Evolutionary conservation across 441 rosid species (phyloP), one percentile per base, ranked within the genome.

Genomic region (Adansonia rubrostipa): DNA sequence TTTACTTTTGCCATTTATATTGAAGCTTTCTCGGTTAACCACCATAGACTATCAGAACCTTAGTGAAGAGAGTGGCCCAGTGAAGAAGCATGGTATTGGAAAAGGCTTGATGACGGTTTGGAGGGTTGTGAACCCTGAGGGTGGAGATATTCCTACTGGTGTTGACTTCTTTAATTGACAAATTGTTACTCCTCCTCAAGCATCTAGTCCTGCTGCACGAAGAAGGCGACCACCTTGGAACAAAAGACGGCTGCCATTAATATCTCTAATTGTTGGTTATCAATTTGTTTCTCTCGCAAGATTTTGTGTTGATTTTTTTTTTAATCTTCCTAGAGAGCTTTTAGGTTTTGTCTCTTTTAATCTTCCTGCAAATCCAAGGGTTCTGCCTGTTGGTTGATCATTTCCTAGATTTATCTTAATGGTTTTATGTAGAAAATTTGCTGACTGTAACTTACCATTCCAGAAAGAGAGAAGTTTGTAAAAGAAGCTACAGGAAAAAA

Each of bases 41-140:
- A 62, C 48, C 62, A 36, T 73, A 44, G 75, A 74, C 80, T 24
- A 56, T 66, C 82, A 76, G 79, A 82, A 78, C 70, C 48, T 71
- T 75, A 68, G 48, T 73, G 53, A 73, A 66, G 71, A 79, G 66
- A 82, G 76, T 76, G 81, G 77, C 81, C 83, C 87, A 20, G 80
- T 65, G 73, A 88, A 42, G 85, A 94, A 88, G 79, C 97, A 96
- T 88, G 99, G 98, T 81, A 88, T 93, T 17, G 99, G 99, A 40
- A 96, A 96, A 83, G 97, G 97, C 65, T 87, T 96, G 85, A 96
- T 96, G 98, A 90, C 96, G 62, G 91, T 86, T 53, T 94, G 97
- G 99, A 84, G 87, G 68, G 91, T 86, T 56, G 85, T 85, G 82
- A 92, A 94, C 86, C 97, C 95, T 47, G 77, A 80, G 51, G 86